Base-by-base conservation (phyloP, 75 land plant species). In the Cupressus sempervirens region DNA sequence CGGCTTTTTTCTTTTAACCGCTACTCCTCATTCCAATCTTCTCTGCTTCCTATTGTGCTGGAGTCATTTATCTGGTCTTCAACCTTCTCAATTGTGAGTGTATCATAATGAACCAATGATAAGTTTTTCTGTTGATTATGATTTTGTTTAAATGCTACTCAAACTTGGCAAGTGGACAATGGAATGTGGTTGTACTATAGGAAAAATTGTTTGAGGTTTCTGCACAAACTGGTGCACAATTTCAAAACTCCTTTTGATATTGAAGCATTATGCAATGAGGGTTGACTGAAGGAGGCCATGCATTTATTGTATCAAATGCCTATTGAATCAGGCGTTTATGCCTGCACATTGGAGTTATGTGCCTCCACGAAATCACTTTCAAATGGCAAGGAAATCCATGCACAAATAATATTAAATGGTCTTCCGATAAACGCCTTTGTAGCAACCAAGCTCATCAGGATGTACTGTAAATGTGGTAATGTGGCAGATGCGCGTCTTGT, bases 361-460 rank as follows among this genome's bases (percentile, higher is more conserved):
- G 50, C 48, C 43, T 23, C 48, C 48, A 79, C 9, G 81, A 79
- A 79, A 43, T 48, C 81, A 5, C 81, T 43, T n/a, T 12, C 48
- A n/a, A 50, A 86, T 13, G 88, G 88, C 26, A 87, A 87, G 88
- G 81, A 45, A 40, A 46, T 87, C 36, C 88, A 87, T 30, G 88
- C 81, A 79, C 81, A 43, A 13, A 23, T 79, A 26, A 7, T 79
- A 2, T 8, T 43, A 43, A 41, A 26, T 43, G 81, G 81, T 26
- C 13, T 43, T 13, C 26, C 10, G 20, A n/a, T 79, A 23, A 79
- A 77, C 46, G 45, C 26, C 0, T 77, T 40, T 38, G 23, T 87
- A 26, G 89, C 89, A 62, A 87, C 83, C 38, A 89, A 89, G 7
- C 79, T 88, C 16, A 38, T 88, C 45, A 87, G 75, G 74, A 88